Base-by-base conservation (phyloP, 495 filamentous ascomycete genomes). In the Neurospora discreta region DNA sequence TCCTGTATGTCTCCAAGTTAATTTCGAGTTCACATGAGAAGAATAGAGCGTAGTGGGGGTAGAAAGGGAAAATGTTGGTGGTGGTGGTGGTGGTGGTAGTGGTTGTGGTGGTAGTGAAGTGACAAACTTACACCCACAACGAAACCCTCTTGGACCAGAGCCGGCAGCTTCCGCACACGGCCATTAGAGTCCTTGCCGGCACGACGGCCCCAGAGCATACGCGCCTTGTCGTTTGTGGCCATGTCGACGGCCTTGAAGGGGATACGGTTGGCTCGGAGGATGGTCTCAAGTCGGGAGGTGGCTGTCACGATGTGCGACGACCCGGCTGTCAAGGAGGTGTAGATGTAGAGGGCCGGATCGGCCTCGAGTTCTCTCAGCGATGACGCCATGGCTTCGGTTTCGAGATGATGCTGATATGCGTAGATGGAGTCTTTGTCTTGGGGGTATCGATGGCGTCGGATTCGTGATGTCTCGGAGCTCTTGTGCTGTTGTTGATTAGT, bases 271-370 rank as follows among this genome's bases (percentile, higher is more conserved):
- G 93, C 94, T 80, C 94, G 96, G 72, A 99, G 89, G 79, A 99
- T 97, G 23, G 94, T 97, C 82, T 98, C 95, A 70, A 99, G 85
- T 42, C 96, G 91, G 33, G 94, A 93, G 0, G 95, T 99, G 3
- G 96, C 95, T 43, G 95, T 98, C 75, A 98, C 89, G 81, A 98
- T 98, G 81, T 97, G 93, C 39, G 94, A 97, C 6, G 93, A 97
- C 74, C 94, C 94, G 71, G 94, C 91, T n/a, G 94, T 97, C 33
- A 98, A 86, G 75, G 93, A 97, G 70, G 94, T 97, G 84, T 94
- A 97, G 78, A 98, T 89, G 83, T 94, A 98, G 44, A 98, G 90
- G 26, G 91, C 90, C 10, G 91, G 87, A 82, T 96, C 92, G 69
- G 87, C 26, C 52, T 60, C 52, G 52, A 60, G 52, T 23, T 60